Conservation (phyloP, 139 green algal genomes). For the Chlamydomonas eustigma region DNA sequence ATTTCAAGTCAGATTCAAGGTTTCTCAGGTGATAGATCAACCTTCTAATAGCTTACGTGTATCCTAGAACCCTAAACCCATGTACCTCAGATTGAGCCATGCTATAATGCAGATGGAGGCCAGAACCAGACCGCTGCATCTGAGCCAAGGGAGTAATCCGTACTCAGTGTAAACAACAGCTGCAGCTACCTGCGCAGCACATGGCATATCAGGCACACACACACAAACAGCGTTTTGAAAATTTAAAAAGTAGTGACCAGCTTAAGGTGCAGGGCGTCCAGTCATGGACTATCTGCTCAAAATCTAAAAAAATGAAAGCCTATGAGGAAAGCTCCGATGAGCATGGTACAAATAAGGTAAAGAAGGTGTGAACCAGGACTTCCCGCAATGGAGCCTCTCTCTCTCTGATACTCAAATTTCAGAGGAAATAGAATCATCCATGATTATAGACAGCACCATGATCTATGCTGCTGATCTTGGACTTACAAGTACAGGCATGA, state of each 20-base stretch:
- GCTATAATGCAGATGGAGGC: constrained; percentile 77
- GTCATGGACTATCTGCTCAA: too few species aligned
- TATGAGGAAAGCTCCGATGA: not conserved
- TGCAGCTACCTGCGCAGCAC: constrained; percentile 52
- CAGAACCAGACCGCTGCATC: constrained; percentile 45
- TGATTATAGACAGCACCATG: not conserved
- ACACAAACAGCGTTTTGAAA: too few species aligned
- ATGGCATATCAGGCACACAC: constrained; percentile 5
- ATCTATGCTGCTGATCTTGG: not conserved
- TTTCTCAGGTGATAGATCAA: not conserved
- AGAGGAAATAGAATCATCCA: not conserved
- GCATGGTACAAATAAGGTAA: not conserved
- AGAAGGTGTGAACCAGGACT: too few species aligned
- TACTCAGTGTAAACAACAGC: constrained; percentile 50
- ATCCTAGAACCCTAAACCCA: not conserved
- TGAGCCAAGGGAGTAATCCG: constrained; percentile 32
- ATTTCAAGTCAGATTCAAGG: not conserved
- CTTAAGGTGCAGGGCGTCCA: too few species aligned
- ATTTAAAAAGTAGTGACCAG: not conserved
- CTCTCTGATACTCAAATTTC: not conserved
- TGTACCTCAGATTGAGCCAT: constrained; percentile 96
- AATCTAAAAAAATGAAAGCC: not conserved
- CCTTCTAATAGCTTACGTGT: not conserved
- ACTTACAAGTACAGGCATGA: constrained; percentile 79
- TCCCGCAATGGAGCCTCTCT: too few species aligned